These are phyloP conservation scores for Penicillium sp. DNA, from an alignment of 2,329 filamentous ascomycete species.

Conservation along the genomic window DNA sequence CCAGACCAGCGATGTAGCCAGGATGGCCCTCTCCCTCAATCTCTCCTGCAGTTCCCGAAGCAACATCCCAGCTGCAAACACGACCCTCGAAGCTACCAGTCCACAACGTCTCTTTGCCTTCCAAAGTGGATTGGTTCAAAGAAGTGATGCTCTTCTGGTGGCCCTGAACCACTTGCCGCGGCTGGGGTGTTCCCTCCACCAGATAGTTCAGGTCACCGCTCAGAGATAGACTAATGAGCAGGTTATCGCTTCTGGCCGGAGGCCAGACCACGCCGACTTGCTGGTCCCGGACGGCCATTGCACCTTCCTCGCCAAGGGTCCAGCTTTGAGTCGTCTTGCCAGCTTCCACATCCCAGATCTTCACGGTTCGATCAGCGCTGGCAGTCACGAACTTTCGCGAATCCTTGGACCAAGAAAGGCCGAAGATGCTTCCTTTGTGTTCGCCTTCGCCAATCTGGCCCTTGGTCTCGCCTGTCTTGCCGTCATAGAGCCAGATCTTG, in stretches of 20 bases:
- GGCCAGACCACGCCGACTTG: constrained; percentile 95
- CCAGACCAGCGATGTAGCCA: constrained; percentile 76
- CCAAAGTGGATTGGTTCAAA: constrained; percentile 52
- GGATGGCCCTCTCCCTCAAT: constrained; percentile 77
- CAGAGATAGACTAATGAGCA: constrained; percentile 85
- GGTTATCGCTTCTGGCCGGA: constrained; percentile 69
- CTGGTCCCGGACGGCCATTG: constrained; percentile 69
- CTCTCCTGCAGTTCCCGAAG: constrained; percentile 60
- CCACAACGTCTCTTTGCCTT: constrained; percentile 59
- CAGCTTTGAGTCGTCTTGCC: constrained; percentile 74
- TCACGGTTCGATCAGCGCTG: constrained; percentile 89
- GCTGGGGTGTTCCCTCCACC: constrained; percentile 61
- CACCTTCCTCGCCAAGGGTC: constrained; percentile 71
- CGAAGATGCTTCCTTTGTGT: constrained; percentile 89
- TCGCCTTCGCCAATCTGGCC: constrained; percentile 64
- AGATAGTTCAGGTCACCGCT: constrained; percentile 89
- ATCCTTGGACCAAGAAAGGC: constrained; percentile 82
- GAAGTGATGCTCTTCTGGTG: constrained; percentile 90
- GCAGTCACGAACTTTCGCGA: constrained; percentile 82
- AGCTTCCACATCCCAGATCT: constrained; percentile 83
- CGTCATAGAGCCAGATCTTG: constrained; percentile 90
- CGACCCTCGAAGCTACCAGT: constrained; percentile 91
- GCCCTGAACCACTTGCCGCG: constrained; percentile 68
- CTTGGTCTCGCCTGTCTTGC: constrained; percentile 83
- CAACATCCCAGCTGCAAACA: constrained; percentile 75